Percentiles rank a stretch among this genome's conserved stretches.
Conservation (phyloP, 2,329 filamentous ascomycete species). For the Botrytis hyacinthi region DNA sequence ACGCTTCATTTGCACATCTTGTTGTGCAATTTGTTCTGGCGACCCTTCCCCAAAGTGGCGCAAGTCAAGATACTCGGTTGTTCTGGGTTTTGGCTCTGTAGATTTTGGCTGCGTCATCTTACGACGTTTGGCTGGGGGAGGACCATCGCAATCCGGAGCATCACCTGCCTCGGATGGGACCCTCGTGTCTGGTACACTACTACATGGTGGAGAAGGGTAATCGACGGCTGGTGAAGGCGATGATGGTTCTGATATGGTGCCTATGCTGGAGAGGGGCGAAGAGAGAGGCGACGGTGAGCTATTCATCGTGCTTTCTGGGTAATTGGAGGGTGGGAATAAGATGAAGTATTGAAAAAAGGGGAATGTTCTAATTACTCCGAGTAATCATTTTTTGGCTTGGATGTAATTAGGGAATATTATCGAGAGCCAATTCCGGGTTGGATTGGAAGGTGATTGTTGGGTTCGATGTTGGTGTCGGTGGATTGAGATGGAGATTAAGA, state of each 20-base stretch:
- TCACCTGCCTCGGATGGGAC: constrained; percentile 28
- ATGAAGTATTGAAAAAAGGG: constrained; percentile 9
- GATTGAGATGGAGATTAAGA: neutral
- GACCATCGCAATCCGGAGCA: constrained; percentile 49
- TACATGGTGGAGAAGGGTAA: constrained; percentile 38
- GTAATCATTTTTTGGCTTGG: constrained; percentile 18
- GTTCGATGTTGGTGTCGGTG: neutral
- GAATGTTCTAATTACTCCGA: constrained; percentile 15
- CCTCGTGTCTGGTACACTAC: constrained; percentile 32
- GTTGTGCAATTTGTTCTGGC: constrained; percentile 48
- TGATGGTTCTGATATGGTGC: constrained; percentile 40
- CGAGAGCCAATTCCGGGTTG: neutral
- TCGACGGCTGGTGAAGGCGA: constrained; percentile 30
- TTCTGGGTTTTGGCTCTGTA: constrained; percentile 56
- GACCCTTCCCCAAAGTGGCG: constrained; percentile 47
- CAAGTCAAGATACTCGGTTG: constrained; percentile 79
- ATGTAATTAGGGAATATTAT: neutral
- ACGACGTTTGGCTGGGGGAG: constrained; percentile 73
- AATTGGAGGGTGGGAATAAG: neutral
- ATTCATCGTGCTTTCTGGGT: constrained; percentile 11
- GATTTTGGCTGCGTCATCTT: constrained; percentile 54
- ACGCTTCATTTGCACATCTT: constrained; percentile 63
- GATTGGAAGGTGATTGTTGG: neutral
- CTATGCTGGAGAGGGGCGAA: constrained; percentile 39
- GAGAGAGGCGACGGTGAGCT: constrained; percentile 34